Evolutionary conservation across 1,139 yeast species (phyloP), one percentile per base, ranked within the genome.

Genomic region (Yamadazyma mexicana): DNA sequence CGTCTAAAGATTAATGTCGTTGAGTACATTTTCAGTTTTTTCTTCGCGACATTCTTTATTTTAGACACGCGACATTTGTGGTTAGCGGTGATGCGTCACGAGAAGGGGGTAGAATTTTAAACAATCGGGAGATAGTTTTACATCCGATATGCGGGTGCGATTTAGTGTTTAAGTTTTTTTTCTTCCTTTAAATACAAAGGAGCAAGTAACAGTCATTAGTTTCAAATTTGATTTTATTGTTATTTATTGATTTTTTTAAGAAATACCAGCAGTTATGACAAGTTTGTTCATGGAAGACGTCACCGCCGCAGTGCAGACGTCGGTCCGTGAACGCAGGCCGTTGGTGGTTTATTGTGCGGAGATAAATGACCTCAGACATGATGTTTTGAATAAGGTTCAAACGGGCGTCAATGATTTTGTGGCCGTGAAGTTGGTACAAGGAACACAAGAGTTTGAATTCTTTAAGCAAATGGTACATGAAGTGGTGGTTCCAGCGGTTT

Each of bases 401-500:
- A 28, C n/a, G 4, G 17, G 9, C 5, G 7, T 9, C 4, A 33
- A 42, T 3, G 43, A 51, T 4, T 68, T 67, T 27, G 68, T 81
- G 2, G 65, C 75, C 33, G 59, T 83, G 37, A 64, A 67, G 47
- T 56, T 83, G 28, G 41, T 58, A 1, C 64, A 71, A 33, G 73
- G 64, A n/a, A 61, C 80, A 0, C 53, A 54, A 2, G 82, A 82
- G 44, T 79, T 64, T 47, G 56, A 51, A 1, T 65, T 63, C 47
- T 81, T 83, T 49, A 62, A 68, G 33, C 78, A 75, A 46, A 59
- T 79, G 11, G 79, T 78, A 49, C 74, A 73, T 0, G 64, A 66
- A 23, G 66, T 71, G 26, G 52, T 50, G 1, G 62, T 67, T 3
- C 87, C 83, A 10, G 68, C 77, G 47, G 62, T 75, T 44, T 76